Evolutionary conservation across 2,329 filamentous ascomycete species (phyloP).

Genomic region (Penicillium rolfsii): DNA sequence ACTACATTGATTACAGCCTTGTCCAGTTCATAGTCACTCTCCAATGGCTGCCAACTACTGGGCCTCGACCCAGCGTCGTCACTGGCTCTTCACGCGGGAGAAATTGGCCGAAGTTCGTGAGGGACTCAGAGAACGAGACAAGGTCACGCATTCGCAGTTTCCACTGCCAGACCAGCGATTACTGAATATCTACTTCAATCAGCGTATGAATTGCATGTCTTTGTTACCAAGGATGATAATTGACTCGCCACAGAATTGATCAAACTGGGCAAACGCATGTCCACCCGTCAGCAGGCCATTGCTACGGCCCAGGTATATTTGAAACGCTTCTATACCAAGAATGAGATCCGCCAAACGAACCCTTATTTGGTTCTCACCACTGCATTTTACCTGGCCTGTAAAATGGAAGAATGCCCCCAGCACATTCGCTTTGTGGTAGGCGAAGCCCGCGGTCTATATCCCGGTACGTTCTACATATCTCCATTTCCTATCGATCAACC

Average conservation of each 20-base stretch:
- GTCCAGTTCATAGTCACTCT: background rate
- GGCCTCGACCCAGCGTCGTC: slow-evolving; percentile 86
- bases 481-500: background rate
- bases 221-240: background rate
- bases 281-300: slow-evolving; percentile 84
- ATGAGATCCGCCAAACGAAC: slow-evolving; percentile 90
- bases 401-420: slow-evolving; percentile 96
- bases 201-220: slow-evolving; percentile 62
- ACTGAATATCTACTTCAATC: slow-evolving; percentile 88
- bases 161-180: slow-evolving; percentile 80
- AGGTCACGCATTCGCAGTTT: slow-evolving; percentile 73
- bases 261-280: slow-evolving; percentile 81
- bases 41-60: slow-evolving; percentile 93
- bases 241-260: slow-evolving; percentile 64
- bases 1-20: background rate
- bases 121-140: slow-evolving; percentile 76
- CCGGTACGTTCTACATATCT: slow-evolving; percentile 53
- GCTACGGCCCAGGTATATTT: slow-evolving; percentile 95
- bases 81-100: slow-evolving; percentile 88
- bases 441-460: slow-evolving; percentile 84
- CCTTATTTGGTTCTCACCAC: slow-evolving; percentile 93
- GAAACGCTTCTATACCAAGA: slow-evolving; percentile 87
- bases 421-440: slow-evolving; percentile 89
- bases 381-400: slow-evolving; percentile 91
- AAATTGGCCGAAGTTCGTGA: slow-evolving; percentile 75